phyloP scores from a whole-genome alignment of 495 filamentous ascomycete species.

The Massariosphaeria phaeospora region DNA sequence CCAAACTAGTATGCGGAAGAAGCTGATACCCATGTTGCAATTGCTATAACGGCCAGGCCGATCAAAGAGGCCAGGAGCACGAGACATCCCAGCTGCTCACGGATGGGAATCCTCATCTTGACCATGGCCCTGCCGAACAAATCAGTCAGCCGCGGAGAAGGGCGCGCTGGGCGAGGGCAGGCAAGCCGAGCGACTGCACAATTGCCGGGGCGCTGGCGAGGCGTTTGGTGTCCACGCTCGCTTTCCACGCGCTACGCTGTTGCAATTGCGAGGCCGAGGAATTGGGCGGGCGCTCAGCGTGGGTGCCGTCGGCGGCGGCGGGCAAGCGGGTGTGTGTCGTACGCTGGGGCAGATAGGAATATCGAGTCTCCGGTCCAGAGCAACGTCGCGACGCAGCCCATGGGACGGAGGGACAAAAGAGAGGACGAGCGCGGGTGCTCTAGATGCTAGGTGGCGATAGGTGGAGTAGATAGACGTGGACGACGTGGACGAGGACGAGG shows the following conservation, averaged over 20 bases:
- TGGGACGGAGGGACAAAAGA: slow-evolving; percentile 5
- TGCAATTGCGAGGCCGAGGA: too few species aligned
- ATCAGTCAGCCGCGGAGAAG: background rate
- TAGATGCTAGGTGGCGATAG: background rate
- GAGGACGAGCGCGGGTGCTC: slow-evolving; percentile 23
- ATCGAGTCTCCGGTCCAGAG: too few species aligned
- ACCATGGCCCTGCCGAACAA: slow-evolving; percentile 16
- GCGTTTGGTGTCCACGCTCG: too few species aligned
- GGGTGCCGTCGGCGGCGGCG: too few species aligned
- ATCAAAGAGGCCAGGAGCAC: slow-evolving; percentile 65
- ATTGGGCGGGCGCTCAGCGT: background rate
- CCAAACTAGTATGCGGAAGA: background rate
- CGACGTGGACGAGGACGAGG: background rate
- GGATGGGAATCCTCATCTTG: slow-evolving; percentile 76
- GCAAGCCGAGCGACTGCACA: background rate
- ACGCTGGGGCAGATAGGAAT: too few species aligned
- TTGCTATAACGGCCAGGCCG: slow-evolving; percentile 58
- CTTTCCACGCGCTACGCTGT: too few species aligned
- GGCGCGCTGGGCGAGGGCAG: background rate
- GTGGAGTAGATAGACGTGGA: background rate
- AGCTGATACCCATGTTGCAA: slow-evolving; percentile 54
- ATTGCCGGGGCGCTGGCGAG: too few species aligned
- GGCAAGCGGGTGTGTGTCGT: too few species aligned
- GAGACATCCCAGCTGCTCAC: slow-evolving; percentile 72
- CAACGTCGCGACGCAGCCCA: background rate